These are phyloP conservation scores for Pleochaeta shiraiana DNA, from an alignment of 2,329 filamentous ascomycete species.

Conservation along the genomic window DNA sequence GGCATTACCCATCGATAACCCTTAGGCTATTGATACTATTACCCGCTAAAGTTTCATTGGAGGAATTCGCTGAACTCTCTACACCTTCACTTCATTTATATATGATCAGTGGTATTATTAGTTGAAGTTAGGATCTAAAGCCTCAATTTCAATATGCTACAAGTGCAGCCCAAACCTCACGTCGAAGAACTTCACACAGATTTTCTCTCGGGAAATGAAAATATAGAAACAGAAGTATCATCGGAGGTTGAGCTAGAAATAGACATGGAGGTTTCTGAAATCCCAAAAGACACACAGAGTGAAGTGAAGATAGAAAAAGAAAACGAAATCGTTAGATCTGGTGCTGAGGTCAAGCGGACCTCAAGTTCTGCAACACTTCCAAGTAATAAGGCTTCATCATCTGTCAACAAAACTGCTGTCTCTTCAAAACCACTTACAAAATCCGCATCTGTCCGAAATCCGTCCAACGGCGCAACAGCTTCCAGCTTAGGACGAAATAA, in stretches of 20 bases:
- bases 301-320: slow-evolving; percentile 16
- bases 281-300: slow-evolving; percentile 12
- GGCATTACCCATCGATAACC: too few relatives aligned
- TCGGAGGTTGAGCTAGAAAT: background rate
- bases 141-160: background rate
- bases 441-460: slow-evolving; percentile 14
- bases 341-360: slow-evolving; percentile 13
- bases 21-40: too few relatives aligned
- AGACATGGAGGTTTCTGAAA: slow-evolving; percentile 7
- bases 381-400: slow-evolving; percentile 13
- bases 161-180: background rate
- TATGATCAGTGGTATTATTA: too few relatives aligned
- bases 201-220: background rate
- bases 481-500: slow-evolving; percentile 13
- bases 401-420: slow-evolving; percentile 14
- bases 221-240: background rate
- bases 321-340: slow-evolving; percentile 14
- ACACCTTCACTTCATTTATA: too few relatives aligned
- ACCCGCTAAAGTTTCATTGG: too few relatives aligned
- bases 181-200: background rate
- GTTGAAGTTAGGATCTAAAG: background rate
- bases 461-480: slow-evolving; percentile 15
- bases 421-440: slow-evolving; percentile 18
- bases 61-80: too few relatives aligned
- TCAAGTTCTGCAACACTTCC: slow-evolving; percentile 12